These are phyloP conservation scores for Microcyclosporella mali DNA, from an alignment of 2,329 filamentous ascomycete species.

Conservation along the genomic window DNA sequence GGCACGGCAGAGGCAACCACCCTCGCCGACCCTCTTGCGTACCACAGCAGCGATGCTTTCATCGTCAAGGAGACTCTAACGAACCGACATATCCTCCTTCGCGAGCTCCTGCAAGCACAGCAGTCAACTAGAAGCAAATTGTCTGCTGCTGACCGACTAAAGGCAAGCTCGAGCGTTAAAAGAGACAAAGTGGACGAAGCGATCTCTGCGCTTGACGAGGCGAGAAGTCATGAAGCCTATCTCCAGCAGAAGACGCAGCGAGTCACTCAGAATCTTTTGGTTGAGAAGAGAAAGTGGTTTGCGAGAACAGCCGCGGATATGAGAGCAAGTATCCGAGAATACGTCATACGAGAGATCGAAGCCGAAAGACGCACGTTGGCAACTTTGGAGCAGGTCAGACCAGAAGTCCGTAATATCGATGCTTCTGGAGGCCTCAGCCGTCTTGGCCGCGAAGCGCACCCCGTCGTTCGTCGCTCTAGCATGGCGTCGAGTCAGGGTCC, in stretches of 20 bases:
- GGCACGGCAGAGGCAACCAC: conserved; percentile 95
- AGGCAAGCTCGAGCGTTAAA: conserved; percentile 77
- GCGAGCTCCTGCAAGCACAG: conserved; percentile 87
- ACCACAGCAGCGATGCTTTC: conserved; percentile 91
- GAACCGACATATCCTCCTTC: conserved; percentile 91
- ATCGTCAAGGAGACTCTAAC: conserved; percentile 98
- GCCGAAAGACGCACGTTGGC: conserved; percentile 86
- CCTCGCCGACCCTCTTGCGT: conserved; percentile 85
- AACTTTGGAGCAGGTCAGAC: conserved; percentile 85
- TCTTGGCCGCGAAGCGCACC: conserved; percentile 82
- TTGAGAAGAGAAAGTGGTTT: conserved; percentile 89
- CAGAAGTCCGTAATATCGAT: conserved; percentile 90
- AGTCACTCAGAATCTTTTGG: conserved; percentile 81
- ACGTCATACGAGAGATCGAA: conserved; percentile 90
- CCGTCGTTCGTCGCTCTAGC: conserved; percentile 67
- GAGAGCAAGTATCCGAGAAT: conserved; percentile 77
- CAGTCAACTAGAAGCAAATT: conserved; percentile 76
- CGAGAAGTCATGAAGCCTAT: conserved; percentile 71
- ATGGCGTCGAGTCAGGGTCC: conserved; percentile 86
- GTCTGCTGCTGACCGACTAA: conserved; percentile 80
- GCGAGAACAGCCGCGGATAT: conserved; percentile 78
- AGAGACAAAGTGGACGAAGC: conserved; percentile 97
- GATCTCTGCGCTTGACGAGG: conserved; percentile 84
- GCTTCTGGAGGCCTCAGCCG: conserved; percentile 81
- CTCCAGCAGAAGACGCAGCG: conserved; percentile 79